phyloP scores from a whole-genome alignment of 1,284 basidiomycete genomes.

The Cryptococcus depauperatus region DNA sequence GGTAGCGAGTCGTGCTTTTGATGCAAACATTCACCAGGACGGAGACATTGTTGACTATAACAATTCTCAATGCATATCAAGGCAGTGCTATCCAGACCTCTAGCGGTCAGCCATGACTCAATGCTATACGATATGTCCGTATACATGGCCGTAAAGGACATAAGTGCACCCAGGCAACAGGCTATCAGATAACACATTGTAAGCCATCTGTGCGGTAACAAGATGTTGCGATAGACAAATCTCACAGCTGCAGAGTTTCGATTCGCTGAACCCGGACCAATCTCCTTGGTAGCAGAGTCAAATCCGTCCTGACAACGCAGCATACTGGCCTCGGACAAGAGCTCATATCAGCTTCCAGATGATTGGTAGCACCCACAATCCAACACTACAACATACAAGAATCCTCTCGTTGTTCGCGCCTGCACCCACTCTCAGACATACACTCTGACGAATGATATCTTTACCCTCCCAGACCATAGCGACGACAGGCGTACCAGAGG shows the following conservation, averaged over 20 bases:
- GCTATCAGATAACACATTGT: not conserved
- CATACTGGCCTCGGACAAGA: constrained; percentile 40
- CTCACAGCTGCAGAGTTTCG: constrained; percentile 39
- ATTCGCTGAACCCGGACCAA: constrained; percentile 47
- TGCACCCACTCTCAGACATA: constrained; percentile 11
- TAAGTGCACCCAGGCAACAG: not conserved
- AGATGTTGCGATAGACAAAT: not conserved
- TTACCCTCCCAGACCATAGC: constrained; percentile 44
- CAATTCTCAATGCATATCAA: too few relatives aligned
- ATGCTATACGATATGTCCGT: constrained; percentile 14
- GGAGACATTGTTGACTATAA: too few relatives aligned
- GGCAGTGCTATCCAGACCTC: too few relatives aligned
- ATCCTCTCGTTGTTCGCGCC: not conserved
- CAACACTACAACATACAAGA: constrained; percentile 21
- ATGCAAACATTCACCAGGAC: too few relatives aligned
- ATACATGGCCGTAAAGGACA: not conserved
- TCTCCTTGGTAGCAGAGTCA: constrained; percentile 48
- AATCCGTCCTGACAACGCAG: constrained; percentile 44
- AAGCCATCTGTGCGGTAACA: too few relatives aligned
- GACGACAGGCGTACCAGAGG: constrained; percentile 41
- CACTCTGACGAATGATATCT: constrained; percentile 41
- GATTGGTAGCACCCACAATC: constrained; percentile 43
- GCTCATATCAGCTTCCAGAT: constrained; percentile 36
- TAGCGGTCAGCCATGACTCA: constrained; percentile 42
- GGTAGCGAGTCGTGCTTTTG: too few relatives aligned